phyloP scores from a whole-genome alignment of 208 protist genomes.

The Zelonia costaricensis region DNA sequence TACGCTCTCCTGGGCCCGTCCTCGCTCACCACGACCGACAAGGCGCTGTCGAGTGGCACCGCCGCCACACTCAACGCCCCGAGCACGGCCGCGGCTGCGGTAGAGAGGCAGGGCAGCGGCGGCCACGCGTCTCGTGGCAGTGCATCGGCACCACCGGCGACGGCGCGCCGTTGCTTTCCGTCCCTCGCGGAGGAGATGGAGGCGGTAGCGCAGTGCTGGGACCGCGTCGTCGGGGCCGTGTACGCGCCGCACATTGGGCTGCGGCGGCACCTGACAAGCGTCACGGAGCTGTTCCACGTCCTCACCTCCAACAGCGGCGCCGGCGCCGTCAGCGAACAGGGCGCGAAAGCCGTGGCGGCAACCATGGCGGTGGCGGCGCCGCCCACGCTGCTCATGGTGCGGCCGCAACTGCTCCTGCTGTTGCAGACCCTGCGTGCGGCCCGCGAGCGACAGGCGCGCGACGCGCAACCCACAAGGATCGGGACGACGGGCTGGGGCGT shows the following conservation, averaged over 20 bases:
- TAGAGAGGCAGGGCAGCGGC: no score
- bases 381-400: conserved; percentile 33
- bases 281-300: conserved; percentile 55
- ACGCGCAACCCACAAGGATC: neutral
- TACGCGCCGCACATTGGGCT: conserved; percentile 39
- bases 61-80: no score
- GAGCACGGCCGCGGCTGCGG: no score
- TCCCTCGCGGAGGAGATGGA: conserved; percentile 11
- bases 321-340: conserved; percentile 13
- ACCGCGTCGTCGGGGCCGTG: conserved; percentile 47
- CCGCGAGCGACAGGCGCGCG: neutral
- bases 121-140: no score
- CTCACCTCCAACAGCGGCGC: conserved; percentile 46
- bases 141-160: no score
- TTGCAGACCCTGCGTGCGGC: conserved; percentile 18
- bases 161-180: conserved; percentile 9
- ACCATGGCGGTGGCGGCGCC: conserved; percentile 31
- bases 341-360: conserved; percentile 10
- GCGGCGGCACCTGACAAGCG: conserved; percentile 22
- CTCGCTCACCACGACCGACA: neutral
- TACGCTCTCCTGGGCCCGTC: no score
- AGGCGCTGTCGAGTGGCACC: no score
- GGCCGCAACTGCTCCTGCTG: conserved; percentile 32
- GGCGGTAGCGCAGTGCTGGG: conserved; percentile 46
- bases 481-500: neutral